Evolutionary conservation across 2,329 filamentous ascomycete genomes (phyloP), one percentile per base, ranked within the genome.

Genomic region (Arthroderma sp.): DNA sequence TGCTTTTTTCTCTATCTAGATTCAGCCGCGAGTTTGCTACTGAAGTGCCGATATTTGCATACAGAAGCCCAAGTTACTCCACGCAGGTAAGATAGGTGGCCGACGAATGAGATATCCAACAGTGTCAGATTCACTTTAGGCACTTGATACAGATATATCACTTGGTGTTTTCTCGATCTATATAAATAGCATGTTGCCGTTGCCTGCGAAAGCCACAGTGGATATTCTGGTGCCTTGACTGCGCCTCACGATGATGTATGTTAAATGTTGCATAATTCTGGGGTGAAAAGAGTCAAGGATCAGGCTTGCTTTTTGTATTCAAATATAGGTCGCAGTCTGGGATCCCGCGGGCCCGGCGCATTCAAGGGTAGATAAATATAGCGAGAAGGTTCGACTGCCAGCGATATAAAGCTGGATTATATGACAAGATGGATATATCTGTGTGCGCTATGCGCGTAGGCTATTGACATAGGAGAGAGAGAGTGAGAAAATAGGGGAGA

Each of bases 1-100:
- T 33, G 47, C 47, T 51, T 47, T 44, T 47, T 21, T 19, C 7
- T 11, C 23, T 47, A 6, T 31, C 28, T 31, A 51, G 23, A 31
- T 33, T 51, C 47, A 51, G 47, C 47, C 47, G 47, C 47, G 47
- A 51, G 47, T 51, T 51, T 51, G 47, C 47, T 51, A 8, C 13
- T 4, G n/a, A n/a, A n/a, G n/a, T n/a, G n/a, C n/a, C n/a, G 2
- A 9, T 31, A 33, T 51, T 33, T 17, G n/a, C n/a, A n/a, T 35
- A 17, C 21, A n/a, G 44, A 49, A 49, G 44, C 17, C 44, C 5
- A 44, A 44, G n/a, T 2, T 21, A 49, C 15, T 13, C 25, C 39
- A 9, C 17, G 39, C n/a, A 9, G 5, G 17, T 31, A 43, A 43
- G 17, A 11, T 11, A 11, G 11, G 9, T 15, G 25, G 41, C 41